phyloP scores from a whole-genome alignment of 2,329 filamentous ascomycete species.

The Sporothrix inflata region DNA sequence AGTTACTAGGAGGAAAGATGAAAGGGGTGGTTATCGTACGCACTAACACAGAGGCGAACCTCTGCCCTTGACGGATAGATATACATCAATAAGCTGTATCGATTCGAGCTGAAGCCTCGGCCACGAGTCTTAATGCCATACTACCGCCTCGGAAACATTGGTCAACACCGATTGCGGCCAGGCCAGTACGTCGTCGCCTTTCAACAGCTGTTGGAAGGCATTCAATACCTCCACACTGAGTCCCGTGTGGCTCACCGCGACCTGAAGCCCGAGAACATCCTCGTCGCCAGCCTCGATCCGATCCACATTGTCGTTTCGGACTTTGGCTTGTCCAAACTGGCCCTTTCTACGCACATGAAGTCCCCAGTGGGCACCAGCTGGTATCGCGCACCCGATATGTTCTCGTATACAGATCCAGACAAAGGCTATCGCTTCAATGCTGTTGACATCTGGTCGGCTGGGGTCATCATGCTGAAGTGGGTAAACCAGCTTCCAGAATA shows the following conservation, averaged over 20 bases:
- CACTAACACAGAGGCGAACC: too few relatives aligned
- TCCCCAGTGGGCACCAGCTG: not conserved
- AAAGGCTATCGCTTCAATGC: not conserved
- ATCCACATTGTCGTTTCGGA: not conserved
- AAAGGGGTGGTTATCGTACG: too few relatives aligned
- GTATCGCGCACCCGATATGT: not conserved
- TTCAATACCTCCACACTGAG: not conserved
- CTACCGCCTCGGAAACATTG: not conserved
- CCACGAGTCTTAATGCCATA: not conserved
- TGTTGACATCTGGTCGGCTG: not conserved
- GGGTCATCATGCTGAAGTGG: not conserved
- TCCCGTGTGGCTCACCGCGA: not conserved
- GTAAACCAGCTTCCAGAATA: too few relatives aligned
- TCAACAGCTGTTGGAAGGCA: not conserved
- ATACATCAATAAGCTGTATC: not conserved
- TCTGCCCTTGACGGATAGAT: not conserved
- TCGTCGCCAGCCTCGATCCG: not conserved
- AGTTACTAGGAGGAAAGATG: not conserved
- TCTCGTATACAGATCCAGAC: not conserved
- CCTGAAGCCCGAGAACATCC: not conserved
- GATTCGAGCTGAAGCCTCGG: not conserved
- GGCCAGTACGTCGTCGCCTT: not conserved
- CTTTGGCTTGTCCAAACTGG: not conserved
- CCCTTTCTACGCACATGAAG: not conserved
- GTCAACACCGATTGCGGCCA: not conserved